phyloP scores from a whole-genome alignment of 164 flowering plant genomes.

The Houttuynia cordata region DNA sequence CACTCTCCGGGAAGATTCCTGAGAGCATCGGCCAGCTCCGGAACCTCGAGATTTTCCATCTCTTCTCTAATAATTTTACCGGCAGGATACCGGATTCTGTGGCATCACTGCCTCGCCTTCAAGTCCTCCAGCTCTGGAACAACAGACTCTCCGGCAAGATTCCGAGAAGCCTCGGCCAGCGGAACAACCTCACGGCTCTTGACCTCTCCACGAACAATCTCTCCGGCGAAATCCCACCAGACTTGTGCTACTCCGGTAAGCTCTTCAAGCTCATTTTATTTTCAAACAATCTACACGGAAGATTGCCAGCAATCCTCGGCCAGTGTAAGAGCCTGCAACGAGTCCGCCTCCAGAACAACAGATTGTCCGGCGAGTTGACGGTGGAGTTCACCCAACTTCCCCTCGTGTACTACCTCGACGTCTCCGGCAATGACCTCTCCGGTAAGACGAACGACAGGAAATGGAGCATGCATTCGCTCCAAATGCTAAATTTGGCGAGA shows the following conservation, averaged over 20 bases:
- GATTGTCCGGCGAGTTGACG: constrained; percentile 44
- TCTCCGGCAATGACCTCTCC: constrained; percentile 47
- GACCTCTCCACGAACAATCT: constrained; percentile 79
- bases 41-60: constrained; percentile 54
- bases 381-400: constrained; percentile 40
- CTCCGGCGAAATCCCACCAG: constrained; percentile 51
- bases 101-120: constrained; percentile 41
- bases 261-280: constrained; percentile 76
- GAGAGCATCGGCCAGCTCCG: constrained; percentile 35
- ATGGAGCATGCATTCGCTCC: constrained; percentile 62
- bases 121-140: constrained; percentile 70
- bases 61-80: constrained; percentile 53
- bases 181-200: constrained; percentile 44
- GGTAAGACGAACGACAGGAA: constrained; percentile 33
- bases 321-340: constrained; percentile 52
- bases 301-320: constrained; percentile 34
- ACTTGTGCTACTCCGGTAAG: constrained; percentile 36
- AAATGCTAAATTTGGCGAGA: constrained; percentile 52
- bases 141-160: constrained; percentile 59
- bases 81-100: constrained; percentile 56
- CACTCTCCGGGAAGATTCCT: constrained; percentile 59
- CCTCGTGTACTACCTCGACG: constrained; percentile 56
- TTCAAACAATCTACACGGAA: constrained; percentile 52
- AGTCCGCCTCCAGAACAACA: constrained; percentile 59
- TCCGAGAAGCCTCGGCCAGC: constrained; percentile 47